phyloP scores from a whole-genome alignment of 2,329 filamentous ascomycete genomes.

The Epichloe glyceriae region DNA sequence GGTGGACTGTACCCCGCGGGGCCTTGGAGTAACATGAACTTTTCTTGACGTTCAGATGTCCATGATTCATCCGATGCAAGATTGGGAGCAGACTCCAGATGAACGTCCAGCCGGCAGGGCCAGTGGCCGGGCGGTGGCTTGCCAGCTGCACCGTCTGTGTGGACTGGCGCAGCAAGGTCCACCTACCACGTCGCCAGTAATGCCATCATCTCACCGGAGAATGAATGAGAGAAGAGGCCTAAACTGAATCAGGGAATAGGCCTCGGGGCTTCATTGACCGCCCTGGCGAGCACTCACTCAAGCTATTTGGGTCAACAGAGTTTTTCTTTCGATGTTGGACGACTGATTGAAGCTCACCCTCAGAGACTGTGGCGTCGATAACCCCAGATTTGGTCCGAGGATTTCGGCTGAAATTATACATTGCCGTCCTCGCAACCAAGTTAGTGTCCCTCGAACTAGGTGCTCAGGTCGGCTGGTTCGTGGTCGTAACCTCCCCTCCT shows the following conservation, averaged over 20 bases:
- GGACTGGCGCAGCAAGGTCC: not conserved
- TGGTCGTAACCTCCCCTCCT: too few species aligned
- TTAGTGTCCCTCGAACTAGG: too few species aligned
- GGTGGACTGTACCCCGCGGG: too few species aligned
- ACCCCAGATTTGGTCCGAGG: too few species aligned
- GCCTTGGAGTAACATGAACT: too few species aligned
- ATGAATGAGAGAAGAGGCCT: conserved; percentile 4
- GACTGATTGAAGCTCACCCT: too few species aligned
- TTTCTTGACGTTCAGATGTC: not conserved
- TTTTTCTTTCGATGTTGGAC: not conserved
- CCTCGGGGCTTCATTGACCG: not conserved
- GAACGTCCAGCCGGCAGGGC: not conserved
- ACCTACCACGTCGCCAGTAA: not conserved
- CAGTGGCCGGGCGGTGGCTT: not conserved
- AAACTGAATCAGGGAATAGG: conserved; percentile 1
- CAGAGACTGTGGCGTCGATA: not conserved
- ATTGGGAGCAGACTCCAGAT: not conserved
- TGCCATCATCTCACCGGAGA: not conserved
- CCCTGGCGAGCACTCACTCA: not conserved
- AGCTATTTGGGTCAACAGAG: not conserved
- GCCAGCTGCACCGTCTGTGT: not conserved
- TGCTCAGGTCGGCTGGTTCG: too few species aligned
- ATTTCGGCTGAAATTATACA: too few species aligned
- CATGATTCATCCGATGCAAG: not conserved
- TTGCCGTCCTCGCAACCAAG: too few species aligned